A percentile compares a stretch with the other conserved stretches of the same genome.
These are phyloP conservation scores for Lentinus brumalis DNA, from an alignment of 768 basidiomycete genomes.

Conservation along the genomic window DNA sequence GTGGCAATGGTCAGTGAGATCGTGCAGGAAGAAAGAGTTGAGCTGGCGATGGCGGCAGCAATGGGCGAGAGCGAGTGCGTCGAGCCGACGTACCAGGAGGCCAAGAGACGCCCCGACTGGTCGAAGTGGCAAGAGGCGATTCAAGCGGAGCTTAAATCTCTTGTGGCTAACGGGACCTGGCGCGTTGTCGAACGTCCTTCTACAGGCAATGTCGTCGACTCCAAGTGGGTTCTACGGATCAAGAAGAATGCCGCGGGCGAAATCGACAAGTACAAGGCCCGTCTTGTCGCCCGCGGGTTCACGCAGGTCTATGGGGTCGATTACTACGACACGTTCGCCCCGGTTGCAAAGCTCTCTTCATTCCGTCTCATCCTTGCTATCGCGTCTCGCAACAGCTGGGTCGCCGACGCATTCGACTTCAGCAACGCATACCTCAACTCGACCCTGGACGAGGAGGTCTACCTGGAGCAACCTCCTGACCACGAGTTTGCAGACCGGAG, in stretches of 20 bases:
- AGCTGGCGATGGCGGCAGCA: not conserved
- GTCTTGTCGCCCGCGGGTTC: conserved; percentile 36
- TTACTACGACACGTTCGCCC: conserved; percentile 29
- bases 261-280: conserved; percentile 23
- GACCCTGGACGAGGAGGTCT: conserved; percentile 17
- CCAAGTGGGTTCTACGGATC: conserved; percentile 27
- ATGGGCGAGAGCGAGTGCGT: not conserved
- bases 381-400: conserved; percentile 27
- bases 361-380: conserved; percentile 30
- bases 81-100: conserved; percentile 9
- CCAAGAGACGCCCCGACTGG: conserved; percentile 19
- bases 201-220: not conserved
- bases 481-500: not conserved
- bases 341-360: conserved; percentile 29
- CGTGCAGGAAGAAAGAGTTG: not conserved
- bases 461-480: conserved; percentile 10
- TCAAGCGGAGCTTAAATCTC: conserved; percentile 12
- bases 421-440: conserved; percentile 35
- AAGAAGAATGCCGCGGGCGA: conserved; percentile 26
- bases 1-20: not conserved
- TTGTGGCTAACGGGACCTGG: conserved; percentile 16
- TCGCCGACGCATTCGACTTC: conserved; percentile 37
- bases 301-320: conserved; percentile 32
- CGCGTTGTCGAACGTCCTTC: conserved; percentile 6
- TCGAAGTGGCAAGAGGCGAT: conserved; percentile 18